Evolutionary conservation across 176 grass and related monocot species (phyloP).

Genomic region (Cenchrus americanus): DNA sequence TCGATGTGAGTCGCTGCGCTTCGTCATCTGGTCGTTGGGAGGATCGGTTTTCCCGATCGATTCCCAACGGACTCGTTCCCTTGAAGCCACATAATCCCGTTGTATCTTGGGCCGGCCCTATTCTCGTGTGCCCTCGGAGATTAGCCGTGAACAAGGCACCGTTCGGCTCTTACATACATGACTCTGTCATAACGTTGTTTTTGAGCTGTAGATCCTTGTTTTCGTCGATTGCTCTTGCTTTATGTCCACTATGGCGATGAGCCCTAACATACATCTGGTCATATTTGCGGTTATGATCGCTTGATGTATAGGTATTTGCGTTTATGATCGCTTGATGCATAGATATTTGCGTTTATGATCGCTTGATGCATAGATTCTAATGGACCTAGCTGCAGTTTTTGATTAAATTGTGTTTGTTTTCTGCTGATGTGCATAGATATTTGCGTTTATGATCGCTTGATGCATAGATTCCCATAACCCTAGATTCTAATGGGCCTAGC

Average conservation of each 20-base stretch:
- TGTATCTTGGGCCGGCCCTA: slow-evolving; percentile 49
- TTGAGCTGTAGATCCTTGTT: neutral
- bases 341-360: too few species aligned
- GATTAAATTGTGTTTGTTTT: too few species aligned
- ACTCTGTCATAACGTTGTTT: neutral
- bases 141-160: slow-evolving; percentile 20
- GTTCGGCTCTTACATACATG: slow-evolving; percentile 54
- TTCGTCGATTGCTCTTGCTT: neutral
- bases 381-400: too few species aligned
- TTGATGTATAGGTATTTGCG: too few species aligned
- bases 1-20: slow-evolving; percentile 22
- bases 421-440: too few species aligned
- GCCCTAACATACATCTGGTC: slow-evolving; percentile 54
- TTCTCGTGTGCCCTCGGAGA: neutral
- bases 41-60: slow-evolving; percentile 20
- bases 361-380: too few species aligned
- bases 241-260: slow-evolving; percentile 34
- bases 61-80: slow-evolving; percentile 66
- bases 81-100: slow-evolving; percentile 57
- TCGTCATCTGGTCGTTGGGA: slow-evolving; percentile 71
- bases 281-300: slow-evolving; percentile 56
- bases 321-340: too few species aligned
- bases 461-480: too few species aligned
- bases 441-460: too few species aligned
- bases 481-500: neutral